Evolutionary conservation across 1,284 basidiomycete species (phyloP), one percentile per base, ranked within the genome.

Genomic region (Cryptococcus deneoformans): DNA sequence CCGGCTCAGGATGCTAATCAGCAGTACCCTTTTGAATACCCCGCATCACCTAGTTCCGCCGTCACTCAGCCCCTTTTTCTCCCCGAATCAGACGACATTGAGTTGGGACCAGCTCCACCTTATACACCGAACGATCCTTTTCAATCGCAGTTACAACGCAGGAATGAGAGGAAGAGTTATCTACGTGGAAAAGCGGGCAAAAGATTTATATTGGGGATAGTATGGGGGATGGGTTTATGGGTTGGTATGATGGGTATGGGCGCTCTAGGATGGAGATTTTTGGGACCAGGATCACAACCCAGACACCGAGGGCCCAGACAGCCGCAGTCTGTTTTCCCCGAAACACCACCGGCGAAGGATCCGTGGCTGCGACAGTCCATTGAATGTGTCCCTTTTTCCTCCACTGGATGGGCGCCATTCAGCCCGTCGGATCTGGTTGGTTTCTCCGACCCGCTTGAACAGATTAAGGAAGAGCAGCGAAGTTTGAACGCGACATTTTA

Each of bases 401-500:
- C 45, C 35, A 35, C 47, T 14, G 47, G 47, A 12, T 49, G 24
- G 29, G 44, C 54, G 29, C 40, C 20, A 6, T 50, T 11, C 20
- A 47, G 20, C 29, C 37, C 50, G 9, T 52, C 51, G 8, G 46
- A 47, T 4, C 29, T 53, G 9, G 43, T 39, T 10, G 44, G 16
- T 20, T 44, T n/a, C 3, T 20, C 45, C 39, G 29, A 29, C 29
- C 5, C 29, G 29, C 29, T 29, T 3, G 29, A 29, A 29, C 29
- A 29, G 3, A 29, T 4, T 29, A 29, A 29, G 29, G 35, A 43
- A 42, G 43, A 36, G n/a, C 36, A 47, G 39, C 24, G 40, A 36
- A 56, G 61, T 46, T 37, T 12, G 29, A 63, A 63, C 44, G 35
- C 53, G 37, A 63, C 59, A 11, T 61, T 63, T 40, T 44, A 58